These are phyloP conservation scores for Datura wrightii DNA, from an alignment of 257 asterid species.

Conservation along the genomic window DNA sequence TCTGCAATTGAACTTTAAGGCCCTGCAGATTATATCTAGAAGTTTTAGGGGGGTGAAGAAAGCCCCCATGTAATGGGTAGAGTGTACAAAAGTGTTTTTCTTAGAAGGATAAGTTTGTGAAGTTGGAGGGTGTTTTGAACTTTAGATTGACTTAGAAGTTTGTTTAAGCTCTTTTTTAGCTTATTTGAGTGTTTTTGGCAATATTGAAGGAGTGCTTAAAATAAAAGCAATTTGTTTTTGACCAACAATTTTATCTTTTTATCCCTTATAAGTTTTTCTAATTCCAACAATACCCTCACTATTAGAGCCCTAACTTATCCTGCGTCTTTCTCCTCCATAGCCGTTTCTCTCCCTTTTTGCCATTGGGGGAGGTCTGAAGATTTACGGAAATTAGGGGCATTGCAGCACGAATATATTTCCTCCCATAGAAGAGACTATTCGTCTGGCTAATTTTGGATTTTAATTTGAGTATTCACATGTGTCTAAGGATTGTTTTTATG, in stretches of 20 bases:
- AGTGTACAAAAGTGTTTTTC: neutral
- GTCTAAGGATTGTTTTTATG: neutral
- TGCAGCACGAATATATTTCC: neutral
- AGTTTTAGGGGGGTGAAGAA: neutral
- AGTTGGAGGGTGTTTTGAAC: too few species aligned
- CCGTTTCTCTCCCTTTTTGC: too few species aligned
- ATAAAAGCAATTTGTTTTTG: too few species aligned
- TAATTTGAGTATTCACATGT: neutral
- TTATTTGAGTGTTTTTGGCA: too few species aligned
- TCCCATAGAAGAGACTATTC: neutral
- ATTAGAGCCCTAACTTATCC: too few species aligned
- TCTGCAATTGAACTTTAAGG: neutral
- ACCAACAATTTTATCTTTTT: too few species aligned
- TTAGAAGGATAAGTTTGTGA: neutral
- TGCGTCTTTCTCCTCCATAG: too few species aligned
- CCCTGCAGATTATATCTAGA: neutral
- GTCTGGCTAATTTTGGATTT: neutral
- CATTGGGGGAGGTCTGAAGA: neutral
- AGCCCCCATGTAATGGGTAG: neutral
- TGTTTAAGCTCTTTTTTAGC: too few species aligned
- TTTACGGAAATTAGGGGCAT: neutral
- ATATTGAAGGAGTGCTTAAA: too few species aligned
- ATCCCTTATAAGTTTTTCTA: too few species aligned
- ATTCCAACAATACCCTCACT: too few species aligned
- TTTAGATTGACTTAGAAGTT: too few species aligned